phyloP scores from a whole-genome alignment of 768 basidiomycete species.

The Boletus barrowsii region DNA sequence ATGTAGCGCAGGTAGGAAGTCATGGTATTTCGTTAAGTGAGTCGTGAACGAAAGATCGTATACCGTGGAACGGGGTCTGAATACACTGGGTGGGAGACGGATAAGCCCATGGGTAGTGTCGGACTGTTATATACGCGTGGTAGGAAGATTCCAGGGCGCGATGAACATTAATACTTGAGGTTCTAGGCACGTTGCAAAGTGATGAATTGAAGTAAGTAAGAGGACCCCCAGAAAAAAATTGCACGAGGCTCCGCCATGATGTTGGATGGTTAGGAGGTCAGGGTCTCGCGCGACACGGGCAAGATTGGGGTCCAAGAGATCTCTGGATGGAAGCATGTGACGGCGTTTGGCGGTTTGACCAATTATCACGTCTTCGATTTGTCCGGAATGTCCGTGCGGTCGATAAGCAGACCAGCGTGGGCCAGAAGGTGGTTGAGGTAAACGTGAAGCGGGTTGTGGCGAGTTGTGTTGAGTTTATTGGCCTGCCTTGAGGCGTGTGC shows the following conservation, averaged over 20 bases:
- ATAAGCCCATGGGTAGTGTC: background rate
- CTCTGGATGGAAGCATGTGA: constrained; percentile 1
- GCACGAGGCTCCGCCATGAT: constrained; percentile 10
- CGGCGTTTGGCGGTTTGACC: constrained; percentile 7
- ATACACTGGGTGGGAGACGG: constrained; percentile 12
- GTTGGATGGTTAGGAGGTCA: constrained; percentile 15
- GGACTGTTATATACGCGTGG: constrained; percentile 27
- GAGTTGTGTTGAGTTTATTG: constrained; percentile 22
- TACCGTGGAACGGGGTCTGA: constrained; percentile 6
- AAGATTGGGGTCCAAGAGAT: constrained; percentile 15
- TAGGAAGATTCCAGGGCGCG: constrained; percentile 23
- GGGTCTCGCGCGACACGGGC: constrained; percentile 9
- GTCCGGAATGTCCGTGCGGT: constrained; percentile 25
- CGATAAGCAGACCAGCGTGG: constrained; percentile 16
- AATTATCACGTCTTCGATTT: constrained; percentile 33
- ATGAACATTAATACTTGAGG: constrained; percentile 6
- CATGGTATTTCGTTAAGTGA: constrained; percentile 32
- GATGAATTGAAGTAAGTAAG: constrained; percentile 32
- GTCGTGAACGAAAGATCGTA: constrained; percentile 22
- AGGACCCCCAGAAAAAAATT: constrained; percentile 29
- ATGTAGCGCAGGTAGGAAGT: constrained; percentile 50
- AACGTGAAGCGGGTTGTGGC: constrained; percentile 20
- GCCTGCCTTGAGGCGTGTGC: constrained; percentile 31
- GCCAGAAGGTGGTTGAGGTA: constrained; percentile 29
- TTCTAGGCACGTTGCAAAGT: constrained; percentile 24